A percentile compares a stretch with the other conserved stretches of the same genome.
Evolutionary conservation across 2,329 filamentous ascomycete genomes (phyloP).

Genomic region (Malbranchea zuffiana): DNA sequence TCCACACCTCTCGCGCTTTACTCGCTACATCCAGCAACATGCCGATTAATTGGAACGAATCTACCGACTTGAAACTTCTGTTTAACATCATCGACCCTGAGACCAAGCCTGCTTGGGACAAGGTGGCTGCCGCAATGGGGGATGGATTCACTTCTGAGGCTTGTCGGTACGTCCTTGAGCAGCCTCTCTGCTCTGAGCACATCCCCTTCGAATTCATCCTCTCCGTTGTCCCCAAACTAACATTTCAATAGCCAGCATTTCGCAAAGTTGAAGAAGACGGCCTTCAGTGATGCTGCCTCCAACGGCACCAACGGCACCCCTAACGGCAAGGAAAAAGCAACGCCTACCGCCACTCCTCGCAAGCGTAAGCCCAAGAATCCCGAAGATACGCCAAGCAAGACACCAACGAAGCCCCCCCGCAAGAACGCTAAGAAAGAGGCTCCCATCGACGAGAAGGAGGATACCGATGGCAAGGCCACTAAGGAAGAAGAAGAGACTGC

Average conservation of each 20-base stretch:
- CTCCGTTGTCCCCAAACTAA: background rate
- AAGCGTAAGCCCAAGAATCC: constrained; percentile 10
- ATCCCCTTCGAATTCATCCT: background rate
- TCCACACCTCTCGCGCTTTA: too few relatives aligned
- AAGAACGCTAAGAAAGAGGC: constrained; percentile 6
- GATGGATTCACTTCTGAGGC: constrained; percentile 15
- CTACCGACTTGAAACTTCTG: constrained; percentile 15
- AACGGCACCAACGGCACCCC: background rate
- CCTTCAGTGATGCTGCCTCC: background rate
- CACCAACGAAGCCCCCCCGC: constrained; percentile 11
- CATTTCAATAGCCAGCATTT: constrained; percentile 10
- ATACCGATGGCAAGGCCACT: background rate
- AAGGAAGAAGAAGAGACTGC: too few relatives aligned
- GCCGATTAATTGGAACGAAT: constrained; percentile 15
- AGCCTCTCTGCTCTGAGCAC: background rate
- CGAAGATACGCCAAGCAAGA: constrained; percentile 10
- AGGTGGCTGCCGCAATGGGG: constrained; percentile 15
- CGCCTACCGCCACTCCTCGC: constrained; percentile 4
- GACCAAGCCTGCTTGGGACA: constrained; percentile 15
- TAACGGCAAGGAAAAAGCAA: too few relatives aligned
- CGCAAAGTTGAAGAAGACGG: constrained; percentile 11
- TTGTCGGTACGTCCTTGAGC: constrained; percentile 17
- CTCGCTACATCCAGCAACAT: too few relatives aligned
- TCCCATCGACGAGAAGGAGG: background rate
- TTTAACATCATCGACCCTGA: constrained; percentile 13